Evolutionary conservation across 805 yeast species (phyloP).

Genomic region (Candida wancherniae): DNA sequence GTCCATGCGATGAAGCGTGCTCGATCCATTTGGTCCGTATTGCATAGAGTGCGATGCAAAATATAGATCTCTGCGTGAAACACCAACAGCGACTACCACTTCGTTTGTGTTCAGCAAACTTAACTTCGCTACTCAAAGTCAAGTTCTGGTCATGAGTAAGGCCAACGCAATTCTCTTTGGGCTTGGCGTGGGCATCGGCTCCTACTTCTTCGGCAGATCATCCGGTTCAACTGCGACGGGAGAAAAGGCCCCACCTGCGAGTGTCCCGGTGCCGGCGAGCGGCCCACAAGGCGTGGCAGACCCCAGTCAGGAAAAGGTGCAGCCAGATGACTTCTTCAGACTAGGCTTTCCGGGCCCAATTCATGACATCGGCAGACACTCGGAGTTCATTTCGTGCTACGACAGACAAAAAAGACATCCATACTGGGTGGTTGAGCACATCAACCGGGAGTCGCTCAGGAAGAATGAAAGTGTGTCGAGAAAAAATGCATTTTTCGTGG

Average conservation of each 20-base stretch:
- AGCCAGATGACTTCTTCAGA: conserved; percentile 78
- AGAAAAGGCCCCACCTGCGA: conserved; percentile 6
- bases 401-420: conserved; percentile 86
- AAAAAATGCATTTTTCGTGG: conserved; percentile 75
- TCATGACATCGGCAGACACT: conserved; percentile 70
- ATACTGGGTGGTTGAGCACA: conserved; percentile 83
- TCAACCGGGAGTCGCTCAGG: conserved; percentile 66
- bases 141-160: conserved; percentile 22
- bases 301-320: too few relatives aligned
- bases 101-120: too few relatives aligned
- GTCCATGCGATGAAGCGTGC: too few relatives aligned
- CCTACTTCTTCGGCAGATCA: conserved; percentile 38
- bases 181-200: conserved; percentile 35
- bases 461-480: conserved; percentile 60
- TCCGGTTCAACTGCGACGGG: conserved; percentile 15
- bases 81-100: too few relatives aligned
- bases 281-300: too few relatives aligned
- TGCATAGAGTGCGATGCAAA: too few relatives aligned
- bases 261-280: conserved; percentile 3
- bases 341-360: conserved; percentile 96
- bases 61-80: too few relatives aligned
- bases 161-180: conserved; percentile 28
- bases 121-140: background rate
- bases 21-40: too few relatives aligned
- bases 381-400: conserved; percentile 80